Base-by-base conservation (phyloP, 441 rosid genomes). In the Gossypium laxum region DNA sequence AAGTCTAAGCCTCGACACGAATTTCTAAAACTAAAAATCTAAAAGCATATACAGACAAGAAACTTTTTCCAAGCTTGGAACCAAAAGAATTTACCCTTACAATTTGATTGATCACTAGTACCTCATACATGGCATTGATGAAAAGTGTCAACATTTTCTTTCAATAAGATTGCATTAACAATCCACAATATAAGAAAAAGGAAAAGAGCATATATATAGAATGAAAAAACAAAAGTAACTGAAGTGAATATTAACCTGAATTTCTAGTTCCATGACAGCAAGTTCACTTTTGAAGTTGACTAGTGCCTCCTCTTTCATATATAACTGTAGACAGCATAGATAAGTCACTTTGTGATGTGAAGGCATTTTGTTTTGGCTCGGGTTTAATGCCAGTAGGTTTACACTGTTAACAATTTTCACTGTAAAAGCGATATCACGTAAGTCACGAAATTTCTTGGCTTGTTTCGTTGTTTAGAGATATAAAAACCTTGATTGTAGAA, bases 211-310 rank as follows among this genome's bases (percentile, higher is more conserved):
- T 12, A 55, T 38, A 52, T 0, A 24, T 5, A 57, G 5, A 57
- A 32, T 43, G 56, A 32, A n/a, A 21, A 71, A 22, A 69, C 1
- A 67, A 66, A 4, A 14, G 7, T 0, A 63, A 18, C 34, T 45
- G 60, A 72, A 59, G 70, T 7, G 57, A 30, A 79, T 62, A 52
- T 54, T 38, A 5, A 92, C 98, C 98, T 91, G 88, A 75, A 87
- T 70, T 81, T 91, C 92, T 62, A 84, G 86, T 80, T 91, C 98
- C 91, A 87, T 75, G 38, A 84, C 80, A 59, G 96, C 91, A 78
- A 93, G 90, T 51, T 89, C 92, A 2, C 85, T 81, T 82, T 91
- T 93, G 83, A 87, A 88, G 83, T 76, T 83, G 50, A 78, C 71
- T 70, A 93, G 70, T 17, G 86, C 87, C 67, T 82, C 84, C 72